Evolutionary conservation across 1,139 yeast species (phyloP).

Genomic region (Arxiozyma telluris): DNA sequence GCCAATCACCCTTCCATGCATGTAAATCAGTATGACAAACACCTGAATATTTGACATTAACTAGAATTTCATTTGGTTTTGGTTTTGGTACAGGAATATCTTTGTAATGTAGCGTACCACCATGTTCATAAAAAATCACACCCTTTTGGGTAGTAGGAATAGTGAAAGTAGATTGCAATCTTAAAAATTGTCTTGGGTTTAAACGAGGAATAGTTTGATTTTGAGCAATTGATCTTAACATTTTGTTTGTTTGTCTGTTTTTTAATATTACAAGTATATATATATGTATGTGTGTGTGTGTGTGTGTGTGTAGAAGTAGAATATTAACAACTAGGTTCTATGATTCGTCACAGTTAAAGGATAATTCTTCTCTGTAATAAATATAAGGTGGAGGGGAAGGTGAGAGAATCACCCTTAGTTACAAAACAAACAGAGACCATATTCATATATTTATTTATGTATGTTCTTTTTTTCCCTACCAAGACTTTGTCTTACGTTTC

Average conservation of each 20-base stretch:
- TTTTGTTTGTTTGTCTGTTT: neutral
- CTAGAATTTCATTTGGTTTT: conserved; percentile 49
- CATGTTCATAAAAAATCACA: conserved; percentile 42
- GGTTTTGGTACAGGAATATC: conserved; percentile 56
- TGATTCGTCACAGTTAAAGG: no score
- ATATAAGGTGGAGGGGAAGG: no score
- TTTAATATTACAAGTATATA: no score
- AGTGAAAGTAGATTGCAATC: conserved; percentile 45
- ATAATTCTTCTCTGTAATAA: neutral
- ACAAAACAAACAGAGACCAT: no score
- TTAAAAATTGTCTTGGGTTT: conserved; percentile 36
- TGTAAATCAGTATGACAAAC: conserved; percentile 65
- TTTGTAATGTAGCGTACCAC: conserved; percentile 43
- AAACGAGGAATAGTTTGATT: neutral
- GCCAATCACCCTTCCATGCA: conserved; percentile 70
- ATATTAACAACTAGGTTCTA: no score
- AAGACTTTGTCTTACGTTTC: no score
- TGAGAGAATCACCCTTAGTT: no score
- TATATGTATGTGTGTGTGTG: neutral
- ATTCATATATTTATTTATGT: no score
- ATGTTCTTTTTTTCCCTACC: no score
- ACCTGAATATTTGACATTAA: conserved; percentile 58
- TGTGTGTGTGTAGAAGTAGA: no score
- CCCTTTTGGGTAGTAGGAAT: conserved; percentile 46
- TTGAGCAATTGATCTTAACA: conserved; percentile 2